A percentile compares a stretch with the other conserved stretches of the same genome.
These are phyloP conservation scores for Bacidia gigantensis DNA, from an alignment of 495 filamentous ascomycete species.

Conservation along the genomic window DNA sequence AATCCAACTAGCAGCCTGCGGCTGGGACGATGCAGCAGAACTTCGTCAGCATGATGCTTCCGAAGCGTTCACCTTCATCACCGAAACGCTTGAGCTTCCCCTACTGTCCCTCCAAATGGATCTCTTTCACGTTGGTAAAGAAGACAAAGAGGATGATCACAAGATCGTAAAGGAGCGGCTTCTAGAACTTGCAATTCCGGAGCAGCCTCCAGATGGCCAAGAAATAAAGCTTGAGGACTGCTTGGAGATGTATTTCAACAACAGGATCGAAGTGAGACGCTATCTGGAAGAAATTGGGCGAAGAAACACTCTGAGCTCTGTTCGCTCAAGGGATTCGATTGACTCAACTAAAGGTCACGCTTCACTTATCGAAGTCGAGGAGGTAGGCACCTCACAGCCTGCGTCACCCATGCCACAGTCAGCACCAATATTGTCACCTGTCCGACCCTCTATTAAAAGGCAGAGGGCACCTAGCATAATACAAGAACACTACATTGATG, in stretches of 20 bases:
- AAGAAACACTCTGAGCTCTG: constrained; percentile 40
- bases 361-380: constrained; percentile 47
- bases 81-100: constrained; percentile 73
- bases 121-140: constrained; percentile 78
- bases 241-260: constrained; percentile 89
- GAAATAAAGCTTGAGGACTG: constrained; percentile 74
- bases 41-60: constrained; percentile 83
- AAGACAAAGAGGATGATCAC: constrained; percentile 74
- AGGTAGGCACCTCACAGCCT: constrained; percentile 33
- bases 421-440: constrained; percentile 20
- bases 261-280: constrained; percentile 76
- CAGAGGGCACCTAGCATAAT: constrained; percentile 48
- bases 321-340: constrained; percentile 28
- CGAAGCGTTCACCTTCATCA: constrained; percentile 90
- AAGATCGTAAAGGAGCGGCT: constrained; percentile 85
- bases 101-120: constrained; percentile 88
- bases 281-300: constrained; percentile 47
- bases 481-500: constrained; percentile 41
- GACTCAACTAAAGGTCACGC: constrained; percentile 38
- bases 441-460: constrained; percentile 19
- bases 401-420: constrained; percentile 26
- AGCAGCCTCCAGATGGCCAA: constrained; percentile 41
- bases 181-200: constrained; percentile 72
- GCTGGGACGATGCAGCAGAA: constrained; percentile 71
- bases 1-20: constrained; percentile 69